A percentile compares a stretch with the other conserved stretches of the same genome.
Conservation (phyloP, 164 flowering plant genomes). For the grape (Vitis vinifera) region DNA sequence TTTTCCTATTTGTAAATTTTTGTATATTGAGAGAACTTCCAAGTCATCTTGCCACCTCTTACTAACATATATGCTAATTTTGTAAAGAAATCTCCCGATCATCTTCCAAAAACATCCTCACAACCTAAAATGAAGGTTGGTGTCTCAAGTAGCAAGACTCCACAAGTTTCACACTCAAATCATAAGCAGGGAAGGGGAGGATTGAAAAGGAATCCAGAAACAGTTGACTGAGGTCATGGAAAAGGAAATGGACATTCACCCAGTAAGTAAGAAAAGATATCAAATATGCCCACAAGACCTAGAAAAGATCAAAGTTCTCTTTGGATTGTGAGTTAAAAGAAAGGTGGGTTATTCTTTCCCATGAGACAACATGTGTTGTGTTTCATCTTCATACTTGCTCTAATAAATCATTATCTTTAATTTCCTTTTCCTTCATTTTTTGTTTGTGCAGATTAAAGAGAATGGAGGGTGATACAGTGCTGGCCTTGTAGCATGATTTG, state of each 20-base stretch:
- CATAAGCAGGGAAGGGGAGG: conserved; percentile 9
- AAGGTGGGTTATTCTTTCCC: conserved; percentile 33
- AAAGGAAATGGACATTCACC: conserved; percentile 17
- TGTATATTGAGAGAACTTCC: too few species aligned
- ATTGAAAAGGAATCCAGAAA: background rate
- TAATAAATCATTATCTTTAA: too few species aligned
- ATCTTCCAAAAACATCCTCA: background rate
- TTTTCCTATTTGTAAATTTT: too few species aligned
- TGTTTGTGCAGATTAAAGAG: too few species aligned
- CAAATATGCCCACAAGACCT: conserved; percentile 9
- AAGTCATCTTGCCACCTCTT: background rate
- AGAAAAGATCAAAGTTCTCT: conserved; percentile 22
- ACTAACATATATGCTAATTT: background rate
- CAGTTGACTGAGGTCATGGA: background rate
- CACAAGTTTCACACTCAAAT: conserved; percentile 9
- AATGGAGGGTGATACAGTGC: too few species aligned
- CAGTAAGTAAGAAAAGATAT: conserved; percentile 10
- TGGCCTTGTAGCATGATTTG: too few species aligned
- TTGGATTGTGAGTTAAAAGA: conserved; percentile 39
- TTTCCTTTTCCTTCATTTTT: too few species aligned
- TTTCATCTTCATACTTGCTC: too few species aligned
- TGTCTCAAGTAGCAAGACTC: conserved; percentile 8
- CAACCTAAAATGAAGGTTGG: conserved; percentile 10
- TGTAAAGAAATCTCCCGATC: too few species aligned
- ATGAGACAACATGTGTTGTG: background rate